A percentile compares a stretch with the other conserved stretches of the same genome.
phyloP scores from a whole-genome alignment of 768 basidiomycete species.

The Macrolepiota albuminosa region DNA sequence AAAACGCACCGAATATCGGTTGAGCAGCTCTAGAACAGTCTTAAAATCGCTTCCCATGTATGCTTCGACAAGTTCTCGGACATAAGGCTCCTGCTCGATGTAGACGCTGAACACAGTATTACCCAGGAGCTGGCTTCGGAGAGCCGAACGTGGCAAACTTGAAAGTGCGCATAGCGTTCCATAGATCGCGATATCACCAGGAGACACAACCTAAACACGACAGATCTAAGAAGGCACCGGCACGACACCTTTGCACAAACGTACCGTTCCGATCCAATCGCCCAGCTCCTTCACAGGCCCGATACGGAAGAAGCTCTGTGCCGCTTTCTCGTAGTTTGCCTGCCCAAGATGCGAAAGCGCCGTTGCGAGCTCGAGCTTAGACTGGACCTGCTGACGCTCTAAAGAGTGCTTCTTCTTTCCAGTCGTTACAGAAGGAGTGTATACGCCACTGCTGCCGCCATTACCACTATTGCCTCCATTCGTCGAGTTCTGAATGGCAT shows the following conservation, averaged over 20 bases:
- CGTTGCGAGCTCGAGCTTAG: slow-evolving; percentile 77
- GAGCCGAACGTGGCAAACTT: slow-evolving; percentile 60
- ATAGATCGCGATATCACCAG: slow-evolving; percentile 84
- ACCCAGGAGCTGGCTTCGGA: slow-evolving; percentile 65
- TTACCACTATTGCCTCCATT: slow-evolving; percentile 17
- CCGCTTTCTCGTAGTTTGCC: slow-evolving; percentile 77
- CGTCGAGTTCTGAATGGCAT: slow-evolving; percentile 42
- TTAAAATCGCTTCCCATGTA: slow-evolving; percentile 89
- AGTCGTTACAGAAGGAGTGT: slow-evolving; percentile 20
- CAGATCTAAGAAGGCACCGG: not conserved
- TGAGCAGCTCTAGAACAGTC: slow-evolving; percentile 69
- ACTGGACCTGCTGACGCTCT: slow-evolving; percentile 64
- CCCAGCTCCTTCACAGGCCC: slow-evolving; percentile 63
- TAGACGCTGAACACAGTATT: slow-evolving; percentile 69
- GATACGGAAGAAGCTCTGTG: slow-evolving; percentile 63
- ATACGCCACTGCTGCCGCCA: slow-evolving; percentile 10
- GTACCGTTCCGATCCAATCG: slow-evolving; percentile 73
- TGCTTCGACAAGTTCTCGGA: slow-evolving; percentile 80
- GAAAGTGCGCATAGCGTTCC: slow-evolving; percentile 82
- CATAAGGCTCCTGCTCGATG: slow-evolving; percentile 82
- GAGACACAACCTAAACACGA: slow-evolving; percentile 57
- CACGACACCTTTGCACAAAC: slow-evolving; percentile 4
- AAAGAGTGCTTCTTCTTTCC: slow-evolving; percentile 46
- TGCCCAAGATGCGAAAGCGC: slow-evolving; percentile 73
- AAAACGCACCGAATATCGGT: slow-evolving; percentile 58